Evolutionary conservation across 73 alveolate species (phyloP).

Genomic region (Uronychia setigera): DNA sequence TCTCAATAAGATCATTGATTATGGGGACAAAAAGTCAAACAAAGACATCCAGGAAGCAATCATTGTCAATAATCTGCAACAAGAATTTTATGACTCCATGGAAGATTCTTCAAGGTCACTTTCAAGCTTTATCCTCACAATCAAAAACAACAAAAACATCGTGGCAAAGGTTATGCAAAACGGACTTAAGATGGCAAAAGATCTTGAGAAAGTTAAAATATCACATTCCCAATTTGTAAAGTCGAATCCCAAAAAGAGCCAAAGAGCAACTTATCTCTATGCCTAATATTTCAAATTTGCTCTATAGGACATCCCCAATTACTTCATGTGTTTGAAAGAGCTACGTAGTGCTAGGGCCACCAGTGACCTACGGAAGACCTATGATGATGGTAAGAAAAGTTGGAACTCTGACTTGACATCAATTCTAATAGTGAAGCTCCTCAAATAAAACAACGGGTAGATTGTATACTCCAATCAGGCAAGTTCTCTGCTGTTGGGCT

Average conservation of each 20-base stretch:
- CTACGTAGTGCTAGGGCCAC: neutral
- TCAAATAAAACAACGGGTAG: neutral
- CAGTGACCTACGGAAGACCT: neutral
- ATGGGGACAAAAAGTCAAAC: neutral
- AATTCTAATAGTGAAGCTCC: neutral
- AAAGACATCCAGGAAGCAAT: neutral
- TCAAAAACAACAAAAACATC: neutral
- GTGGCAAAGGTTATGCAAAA: neutral
- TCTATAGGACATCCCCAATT: neutral
- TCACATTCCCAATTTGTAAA: neutral
- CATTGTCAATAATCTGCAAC: neutral
- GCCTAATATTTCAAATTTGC: neutral
- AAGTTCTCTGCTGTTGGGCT: neutral
- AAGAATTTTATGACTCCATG: neutral
- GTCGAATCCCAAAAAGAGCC: neutral
- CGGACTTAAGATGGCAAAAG: neutral
- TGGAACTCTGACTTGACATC: neutral
- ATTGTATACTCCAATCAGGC: neutral
- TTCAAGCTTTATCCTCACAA: neutral
- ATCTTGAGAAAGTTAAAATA: neutral
- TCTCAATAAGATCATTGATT: neutral
- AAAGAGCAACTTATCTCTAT: neutral
- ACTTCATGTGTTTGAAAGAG: neutral
- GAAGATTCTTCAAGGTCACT: neutral
- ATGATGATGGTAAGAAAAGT: neutral